Base-by-base conservation (phyloP, 495 filamentous ascomycete genomes). In the Podospora tetraspora region DNA sequence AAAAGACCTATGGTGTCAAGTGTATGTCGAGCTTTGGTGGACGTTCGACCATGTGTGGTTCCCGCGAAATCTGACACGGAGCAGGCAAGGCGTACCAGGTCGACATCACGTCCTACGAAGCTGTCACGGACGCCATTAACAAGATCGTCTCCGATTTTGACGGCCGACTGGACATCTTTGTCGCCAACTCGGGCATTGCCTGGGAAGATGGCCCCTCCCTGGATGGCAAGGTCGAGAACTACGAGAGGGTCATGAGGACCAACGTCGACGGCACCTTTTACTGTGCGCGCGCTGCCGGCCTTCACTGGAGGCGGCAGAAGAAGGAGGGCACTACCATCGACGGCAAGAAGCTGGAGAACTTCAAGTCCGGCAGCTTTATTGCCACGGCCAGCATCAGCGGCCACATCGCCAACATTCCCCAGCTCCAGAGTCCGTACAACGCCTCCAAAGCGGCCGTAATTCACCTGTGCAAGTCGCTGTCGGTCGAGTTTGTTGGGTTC, bases 331-430 rank as follows among this genome's bases (percentile, higher is more conserved):
- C 87, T 1, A 86, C 88, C 56, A 68, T 87, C 62, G 85, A 88
- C 74, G 91, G 91, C 68, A 82, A 88, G 71, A 84, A 84, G 77
- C 81, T 93, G 30, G 81, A 88, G 68, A 86, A 86, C 70, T 93
- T 86, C 71, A 85, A 79, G 23, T 81, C 84, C 21, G 92, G 92
- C 12, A 90, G 87, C 78, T 93, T 94, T 76, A 85, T 94, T 74
- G 86, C 89, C 24, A 95, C 92, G 7, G 86, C 92, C 3, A 90
- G 87, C 71, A 94, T 94, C 87, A 90, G 87, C 76, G 92, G 90
- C 3, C 92, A 94, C 77, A 91, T 97, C 71, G 91, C 89, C 73
- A 97, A 97, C 73, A 86, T 94, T 65, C 93, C 94, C 19, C 92
- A 97, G 79, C 74, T 92, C 70, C 93, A 97, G 78, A 84, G 89